Conservation (phyloP, 2,329 filamentous ascomycete genomes). For the Phialophora chinensis region DNA sequence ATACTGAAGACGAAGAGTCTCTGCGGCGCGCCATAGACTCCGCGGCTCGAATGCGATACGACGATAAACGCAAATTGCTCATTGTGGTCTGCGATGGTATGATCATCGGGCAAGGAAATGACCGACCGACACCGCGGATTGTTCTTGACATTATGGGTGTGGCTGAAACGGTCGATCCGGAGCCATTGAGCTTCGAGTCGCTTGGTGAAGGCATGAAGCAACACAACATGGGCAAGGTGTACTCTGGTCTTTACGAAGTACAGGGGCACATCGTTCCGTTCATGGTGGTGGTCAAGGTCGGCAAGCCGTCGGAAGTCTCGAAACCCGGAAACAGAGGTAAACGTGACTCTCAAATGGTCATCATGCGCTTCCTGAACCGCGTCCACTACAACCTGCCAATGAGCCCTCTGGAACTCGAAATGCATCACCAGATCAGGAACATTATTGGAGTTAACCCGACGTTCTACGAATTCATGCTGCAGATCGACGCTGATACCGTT, state of each 20-base stretch:
- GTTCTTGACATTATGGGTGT: constrained; percentile 97
- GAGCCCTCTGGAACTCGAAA: constrained; percentile 95
- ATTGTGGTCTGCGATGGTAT: constrained; percentile 96
- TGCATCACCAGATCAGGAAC: constrained; percentile 98
- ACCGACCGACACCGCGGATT: constrained; percentile 91
- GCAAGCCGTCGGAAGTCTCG: constrained; percentile 77
- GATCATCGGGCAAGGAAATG: constrained; percentile 99
- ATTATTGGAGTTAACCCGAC: constrained; percentile 98
- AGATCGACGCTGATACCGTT: constrained; percentile 97
- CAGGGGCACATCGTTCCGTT: constrained; percentile 98
- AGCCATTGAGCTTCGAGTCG: constrained; percentile 94
- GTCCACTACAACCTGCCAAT: constrained; percentile 97
- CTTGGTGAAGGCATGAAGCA: constrained; percentile 95
- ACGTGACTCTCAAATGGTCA: constrained; percentile 96
- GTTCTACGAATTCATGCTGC: constrained; percentile 95
- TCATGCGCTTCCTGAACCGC: constrained; percentile 99
- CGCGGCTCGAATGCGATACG: constrained; percentile 91
- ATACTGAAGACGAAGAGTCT: constrained; percentile 98
- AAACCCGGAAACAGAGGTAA: constrained; percentile 95
- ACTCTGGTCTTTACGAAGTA: constrained; percentile 96
- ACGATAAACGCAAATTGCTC: constrained; percentile 96
- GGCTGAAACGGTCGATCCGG: constrained; percentile 88
- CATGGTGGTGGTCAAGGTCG: constrained; percentile 94
- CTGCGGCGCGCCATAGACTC: constrained; percentile 96
- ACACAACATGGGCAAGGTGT: constrained; percentile 99